Evolutionary conservation across 352 stramenopile species (phyloP).

Genomic region (Phytophthora palmivora): DNA sequence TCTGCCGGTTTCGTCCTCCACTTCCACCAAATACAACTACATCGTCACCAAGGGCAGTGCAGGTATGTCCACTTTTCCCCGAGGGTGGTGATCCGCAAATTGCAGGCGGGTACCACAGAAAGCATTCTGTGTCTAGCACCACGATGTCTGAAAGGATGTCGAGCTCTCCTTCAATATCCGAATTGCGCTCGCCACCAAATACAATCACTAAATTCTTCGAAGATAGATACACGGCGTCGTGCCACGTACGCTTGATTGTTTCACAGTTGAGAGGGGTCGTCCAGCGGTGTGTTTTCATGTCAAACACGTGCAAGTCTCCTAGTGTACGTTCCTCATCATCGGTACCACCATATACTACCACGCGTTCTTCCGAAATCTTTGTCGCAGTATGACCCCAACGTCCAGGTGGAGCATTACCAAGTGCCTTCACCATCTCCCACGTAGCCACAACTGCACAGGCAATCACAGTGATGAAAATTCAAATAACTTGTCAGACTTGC

Average conservation of each 20-base stretch:
- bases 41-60: conserved; percentile 76
- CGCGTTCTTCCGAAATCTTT: conserved; percentile 82
- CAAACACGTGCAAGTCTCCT: conserved; percentile 88
- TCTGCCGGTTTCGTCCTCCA: conserved; percentile 73
- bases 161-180: conserved; percentile 61
- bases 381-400: conserved; percentile 93
- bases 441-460: conserved; percentile 24
- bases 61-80: conserved; percentile 76
- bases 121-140: conserved; percentile 95
- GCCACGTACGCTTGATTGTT: conserved; percentile 89
- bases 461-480: conserved; percentile 1
- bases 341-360: conserved; percentile 93
- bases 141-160: conserved; percentile 86
- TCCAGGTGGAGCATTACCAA: conserved; percentile 45
- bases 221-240: conserved; percentile 90
- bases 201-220: conserved; percentile 91
- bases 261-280: conserved; percentile 90
- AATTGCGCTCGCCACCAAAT: conserved; percentile 91
- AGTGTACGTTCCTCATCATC: conserved; percentile 87
- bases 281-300: conserved; percentile 80
- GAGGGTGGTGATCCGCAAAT: conserved; percentile 73
- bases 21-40: conserved; percentile 86
- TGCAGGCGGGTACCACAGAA: conserved; percentile 93
- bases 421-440: conserved; percentile 52
- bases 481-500: conserved; percentile 7